Evolutionary conservation across 306 rosid species (phyloP), one percentile per base, ranked within the genome.

Genomic region (Clitoria ternatea): DNA sequence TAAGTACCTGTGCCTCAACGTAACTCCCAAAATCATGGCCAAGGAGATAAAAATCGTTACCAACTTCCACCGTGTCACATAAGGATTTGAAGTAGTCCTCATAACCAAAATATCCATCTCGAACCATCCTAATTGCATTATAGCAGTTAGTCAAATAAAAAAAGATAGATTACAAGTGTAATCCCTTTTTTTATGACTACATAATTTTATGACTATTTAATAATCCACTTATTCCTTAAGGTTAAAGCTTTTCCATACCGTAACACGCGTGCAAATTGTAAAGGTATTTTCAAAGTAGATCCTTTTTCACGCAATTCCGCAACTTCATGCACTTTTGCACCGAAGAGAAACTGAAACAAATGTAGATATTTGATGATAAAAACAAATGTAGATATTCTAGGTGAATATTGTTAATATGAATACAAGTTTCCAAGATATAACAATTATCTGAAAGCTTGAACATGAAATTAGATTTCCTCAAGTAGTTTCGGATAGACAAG

Each of bases 1-100:
- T 4, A 59, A 73, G 52, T 79, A 88, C 94, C 94, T 88, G 94
- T 54, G 90, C 94, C 80, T 81, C 87, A 63, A 88, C 81, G 81
- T 88, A 88, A 82, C 94, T 83, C 69, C 61, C 74, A 53, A 88
- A 88, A 86, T 88, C 94, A 14, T 81, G 61, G 33, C 90, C 85
- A 39, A 88, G 85, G 40, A 88, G 84, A 69, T 88, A 85, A 74
- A 81, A 83, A 78, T 88, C 90, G 0, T 72, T 80, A 20, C 71
- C 85, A 43, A 77, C 77, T 49, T 88, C 94, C 44, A 88, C 85
- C 0, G 79, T 62, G 71, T 88, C 90, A 47, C 94, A 88, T 36
- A 88, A 75, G 49, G 94, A 82, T 57, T 83, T 18, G 48, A 88
- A 88, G 74, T 88, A 83, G 68, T 88, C 90, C 48, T 85, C 33